phyloP scores from a whole-genome alignment of 2,329 filamentous ascomycete species.

The Aspergillus thermomutatus region DNA sequence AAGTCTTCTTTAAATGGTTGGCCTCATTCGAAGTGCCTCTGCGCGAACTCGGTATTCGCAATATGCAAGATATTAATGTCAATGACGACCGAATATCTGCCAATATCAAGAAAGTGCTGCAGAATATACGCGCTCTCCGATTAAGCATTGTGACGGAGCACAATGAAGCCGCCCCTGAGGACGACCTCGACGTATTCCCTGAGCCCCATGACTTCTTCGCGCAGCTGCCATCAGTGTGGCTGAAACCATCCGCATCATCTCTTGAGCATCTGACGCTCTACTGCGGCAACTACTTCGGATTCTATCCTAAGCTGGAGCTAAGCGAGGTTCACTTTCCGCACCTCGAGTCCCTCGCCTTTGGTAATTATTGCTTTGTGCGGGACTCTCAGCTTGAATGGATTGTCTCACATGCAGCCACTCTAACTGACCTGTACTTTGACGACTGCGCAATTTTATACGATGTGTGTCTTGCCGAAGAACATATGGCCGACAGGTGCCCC shows the following conservation, averaged over 20 bases:
- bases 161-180: not conserved
- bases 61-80: not conserved
- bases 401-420: slow-evolving; percentile 33
- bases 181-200: not conserved
- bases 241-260: slow-evolving; percentile 1
- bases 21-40: not conserved
- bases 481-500: slow-evolving; percentile 39
- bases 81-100: not conserved
- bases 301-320: slow-evolving; percentile 39
- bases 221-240: slow-evolving; percentile 2
- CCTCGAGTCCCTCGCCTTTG: slow-evolving; percentile 40
- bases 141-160: not conserved
- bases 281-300: slow-evolving; percentile 39
- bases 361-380: slow-evolving; percentile 43
- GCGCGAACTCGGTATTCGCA: not conserved
- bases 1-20: not conserved
- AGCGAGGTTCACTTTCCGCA: slow-evolving; percentile 33
- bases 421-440: slow-evolving; percentile 44
- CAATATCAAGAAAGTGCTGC: not conserved
- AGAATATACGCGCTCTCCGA: not conserved
- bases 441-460: slow-evolving; percentile 38
- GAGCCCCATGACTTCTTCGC: not conserved
- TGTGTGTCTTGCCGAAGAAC: not conserved
- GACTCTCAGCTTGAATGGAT: slow-evolving; percentile 50
- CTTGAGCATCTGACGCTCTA: slow-evolving; percentile 41